Evolutionary conservation across 805 yeast species (phyloP).

Genomic region (Debaryomyces maramus): DNA sequence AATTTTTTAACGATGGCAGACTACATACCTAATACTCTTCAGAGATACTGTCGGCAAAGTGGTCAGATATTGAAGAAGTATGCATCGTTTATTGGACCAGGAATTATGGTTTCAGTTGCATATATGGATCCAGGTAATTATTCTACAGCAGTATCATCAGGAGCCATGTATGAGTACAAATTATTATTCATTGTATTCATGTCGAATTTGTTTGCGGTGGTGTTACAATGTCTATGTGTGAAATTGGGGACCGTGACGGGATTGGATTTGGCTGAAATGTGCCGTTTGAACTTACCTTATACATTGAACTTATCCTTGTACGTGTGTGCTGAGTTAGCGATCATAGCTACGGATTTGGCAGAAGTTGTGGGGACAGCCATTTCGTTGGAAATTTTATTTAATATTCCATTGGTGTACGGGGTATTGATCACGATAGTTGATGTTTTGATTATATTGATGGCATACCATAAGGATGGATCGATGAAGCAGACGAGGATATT

Average conservation of each 20-base stretch:
- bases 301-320: conserved; percentile 63
- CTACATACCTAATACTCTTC: too few relatives aligned
- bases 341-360: conserved; percentile 93
- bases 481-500: conserved; percentile 74
- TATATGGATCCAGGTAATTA: conserved; percentile 98
- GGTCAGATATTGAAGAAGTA: conserved; percentile 43
- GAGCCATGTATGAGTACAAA: conserved; percentile 81
- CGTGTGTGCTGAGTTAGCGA: conserved; percentile 82
- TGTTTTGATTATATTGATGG: conserved; percentile 80
- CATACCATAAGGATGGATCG: conserved; percentile 83
- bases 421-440: conserved; percentile 84
- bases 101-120: conserved; percentile 90
- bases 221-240: conserved; percentile 81
- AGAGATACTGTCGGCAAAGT: not conserved
- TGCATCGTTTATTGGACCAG: conserved; percentile 82
- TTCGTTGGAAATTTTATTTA: conserved; percentile 78
- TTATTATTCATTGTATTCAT: conserved; percentile 74
- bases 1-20: too few relatives aligned
- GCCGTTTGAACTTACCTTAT: conserved; percentile 70
- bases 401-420: conserved; percentile 79
- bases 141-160: conserved; percentile 91
- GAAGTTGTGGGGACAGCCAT: conserved; percentile 98
- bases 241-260: conserved; percentile 95
- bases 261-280: conserved; percentile 82
- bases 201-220: conserved; percentile 83